Conservation (phyloP, 768 basidiomycete species). For the Leccinum uliginosum region DNA sequence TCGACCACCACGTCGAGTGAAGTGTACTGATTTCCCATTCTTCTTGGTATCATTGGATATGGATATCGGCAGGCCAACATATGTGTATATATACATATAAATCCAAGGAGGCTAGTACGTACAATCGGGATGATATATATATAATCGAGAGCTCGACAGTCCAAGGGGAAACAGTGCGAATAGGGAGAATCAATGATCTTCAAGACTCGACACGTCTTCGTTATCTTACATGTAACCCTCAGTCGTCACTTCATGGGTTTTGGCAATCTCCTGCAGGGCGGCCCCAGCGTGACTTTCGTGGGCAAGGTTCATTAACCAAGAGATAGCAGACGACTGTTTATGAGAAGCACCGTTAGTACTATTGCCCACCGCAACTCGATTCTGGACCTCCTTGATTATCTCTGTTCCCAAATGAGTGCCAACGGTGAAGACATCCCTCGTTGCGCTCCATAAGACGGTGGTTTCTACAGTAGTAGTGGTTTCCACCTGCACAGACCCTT, state of each 20-base stretch:
- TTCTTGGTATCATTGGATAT: background rate
- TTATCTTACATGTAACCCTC: background rate
- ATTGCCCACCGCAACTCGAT: slow-evolving; percentile 6
- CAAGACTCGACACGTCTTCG: background rate
- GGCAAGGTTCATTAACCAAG: slow-evolving; percentile 23
- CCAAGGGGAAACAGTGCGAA: background rate
- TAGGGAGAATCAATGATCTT: background rate
- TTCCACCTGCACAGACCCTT: slow-evolving; percentile 5
- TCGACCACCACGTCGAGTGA: background rate
- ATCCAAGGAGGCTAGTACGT: background rate
- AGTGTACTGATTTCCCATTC: background rate
- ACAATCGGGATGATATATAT: background rate
- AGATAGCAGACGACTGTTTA: slow-evolving; percentile 14
- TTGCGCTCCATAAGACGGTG: slow-evolving; percentile 13
- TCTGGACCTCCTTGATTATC: slow-evolving; percentile 20
- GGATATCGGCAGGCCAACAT: background rate
- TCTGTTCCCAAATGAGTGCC: slow-evolving; percentile 16
- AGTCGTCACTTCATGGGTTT: background rate
- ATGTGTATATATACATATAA: background rate
- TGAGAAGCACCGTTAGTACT: slow-evolving; percentile 5
- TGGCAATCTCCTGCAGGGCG: slow-evolving; percentile 20
- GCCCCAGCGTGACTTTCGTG: slow-evolving; percentile 24
- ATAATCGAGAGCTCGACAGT: background rate
- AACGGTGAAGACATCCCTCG: slow-evolving; percentile 14
- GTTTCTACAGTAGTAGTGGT: background rate